phyloP scores from a whole-genome alignment of 345 rosid genomes.

The Cochlearia excelsa region DNA sequence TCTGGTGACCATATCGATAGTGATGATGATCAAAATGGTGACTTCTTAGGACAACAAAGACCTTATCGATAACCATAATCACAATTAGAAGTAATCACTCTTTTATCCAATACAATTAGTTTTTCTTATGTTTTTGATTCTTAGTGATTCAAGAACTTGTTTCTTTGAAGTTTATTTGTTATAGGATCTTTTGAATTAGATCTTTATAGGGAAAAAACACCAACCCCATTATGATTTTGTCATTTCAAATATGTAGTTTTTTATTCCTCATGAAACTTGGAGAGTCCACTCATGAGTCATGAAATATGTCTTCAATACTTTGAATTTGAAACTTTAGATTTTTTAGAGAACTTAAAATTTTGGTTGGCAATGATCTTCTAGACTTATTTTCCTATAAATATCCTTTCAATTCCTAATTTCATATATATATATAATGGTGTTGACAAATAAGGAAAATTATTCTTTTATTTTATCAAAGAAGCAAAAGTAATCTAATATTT shows the following conservation, averaged over 20 bases:
- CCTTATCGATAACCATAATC: not conserved
- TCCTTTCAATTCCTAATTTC: no score
- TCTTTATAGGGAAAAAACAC: slow-evolving; percentile 15
- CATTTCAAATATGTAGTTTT: not conserved
- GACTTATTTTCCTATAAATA: no score
- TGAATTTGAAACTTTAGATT: not conserved
- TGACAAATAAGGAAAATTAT: no score
- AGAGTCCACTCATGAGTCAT: slow-evolving; percentile 2
- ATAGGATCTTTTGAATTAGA: no score
- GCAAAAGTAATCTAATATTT: no score
- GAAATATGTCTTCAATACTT: slow-evolving; percentile 10
- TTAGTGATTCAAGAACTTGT: slow-evolving; percentile 25
- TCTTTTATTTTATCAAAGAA: no score
- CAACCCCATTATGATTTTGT: slow-evolving; percentile 20
- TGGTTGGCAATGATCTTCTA: no score
- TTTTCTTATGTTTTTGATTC: slow-evolving; percentile 15
- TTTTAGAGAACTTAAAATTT: no score
- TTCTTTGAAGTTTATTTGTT: not conserved
- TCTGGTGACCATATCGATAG: slow-evolving; percentile 35
- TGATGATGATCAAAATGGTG: slow-evolving; percentile 41
- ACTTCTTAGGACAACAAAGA: slow-evolving; percentile 23
- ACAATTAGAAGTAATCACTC: not conserved
- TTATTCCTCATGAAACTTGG: not conserved
- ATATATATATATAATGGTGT: no score
- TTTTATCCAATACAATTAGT: not conserved